Percentiles rank a stretch among this genome's conserved stretches.
phyloP scores from a whole-genome alignment of 2,329 filamentous ascomycete genomes.

The Polytolypa hystricis region DNA sequence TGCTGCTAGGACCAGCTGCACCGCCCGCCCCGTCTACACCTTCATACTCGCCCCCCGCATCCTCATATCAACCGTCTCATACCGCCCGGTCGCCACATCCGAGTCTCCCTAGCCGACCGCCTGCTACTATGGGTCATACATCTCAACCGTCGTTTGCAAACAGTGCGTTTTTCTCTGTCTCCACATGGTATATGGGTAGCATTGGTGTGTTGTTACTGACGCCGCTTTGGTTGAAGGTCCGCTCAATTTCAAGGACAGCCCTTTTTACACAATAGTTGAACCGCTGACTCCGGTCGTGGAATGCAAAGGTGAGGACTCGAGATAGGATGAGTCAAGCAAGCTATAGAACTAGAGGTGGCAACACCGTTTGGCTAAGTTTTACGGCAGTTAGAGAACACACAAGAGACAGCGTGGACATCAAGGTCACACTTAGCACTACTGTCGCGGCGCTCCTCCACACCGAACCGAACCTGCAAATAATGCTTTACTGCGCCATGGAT shows the following conservation, averaged over 20 bases:
- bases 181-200: background rate
- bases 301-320: conserved; percentile 66
- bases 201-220: no score
- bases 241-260: conserved; percentile 60
- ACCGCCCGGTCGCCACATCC: conserved; percentile 15
- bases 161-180: conserved; percentile 16
- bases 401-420: conserved; percentile 46
- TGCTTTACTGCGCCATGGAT: conserved; percentile 73
- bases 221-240: conserved; percentile 25
- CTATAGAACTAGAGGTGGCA: no score
- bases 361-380: conserved; percentile 15
- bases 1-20: no score
- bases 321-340: no score
- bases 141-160: conserved; percentile 19
- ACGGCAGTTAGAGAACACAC: conserved; percentile 47
- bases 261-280: conserved; percentile 66
- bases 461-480: conserved; percentile 56
- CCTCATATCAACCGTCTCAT: conserved; percentile 17
- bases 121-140: no score
- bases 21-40: conserved; percentile 19
- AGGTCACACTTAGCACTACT: conserved; percentile 46
- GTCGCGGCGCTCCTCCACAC: conserved; percentile 45
- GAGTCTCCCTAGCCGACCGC: conserved; percentile 15
- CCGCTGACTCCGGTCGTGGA: conserved; percentile 54
- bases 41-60: conserved; percentile 15